A percentile compares a stretch with the other conserved stretches of the same genome.
Evolutionary conservation across 208 protist species (phyloP).

Genomic region (Crithidia mellificae): DNA sequence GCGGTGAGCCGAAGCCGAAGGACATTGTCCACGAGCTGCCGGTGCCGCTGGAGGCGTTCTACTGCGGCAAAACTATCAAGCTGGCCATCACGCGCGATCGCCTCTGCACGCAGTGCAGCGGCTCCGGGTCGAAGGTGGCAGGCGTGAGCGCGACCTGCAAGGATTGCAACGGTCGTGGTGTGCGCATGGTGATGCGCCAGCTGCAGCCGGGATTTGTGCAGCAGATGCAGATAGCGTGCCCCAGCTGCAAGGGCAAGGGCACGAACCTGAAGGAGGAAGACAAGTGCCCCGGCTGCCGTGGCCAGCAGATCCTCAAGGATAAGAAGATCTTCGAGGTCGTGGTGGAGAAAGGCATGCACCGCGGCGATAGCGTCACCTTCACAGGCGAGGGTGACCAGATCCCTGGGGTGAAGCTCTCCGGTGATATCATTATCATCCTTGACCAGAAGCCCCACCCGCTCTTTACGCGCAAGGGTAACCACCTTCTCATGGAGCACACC

Average conservation of each 20-base stretch:
- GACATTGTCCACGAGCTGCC: conserved; percentile 94
- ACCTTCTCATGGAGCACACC: conserved; percentile 94
- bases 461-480: conserved; percentile 94
- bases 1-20: conserved; percentile 94
- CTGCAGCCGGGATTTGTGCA: conserved; percentile 97
- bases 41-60: conserved; percentile 97
- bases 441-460: conserved; percentile 94
- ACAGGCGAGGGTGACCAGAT: conserved; percentile 96
- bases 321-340: conserved; percentile 97
- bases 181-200: conserved; percentile 92
- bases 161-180: conserved; percentile 93
- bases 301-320: conserved; percentile 95
- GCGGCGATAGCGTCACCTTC: conserved; percentile 96
- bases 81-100: conserved; percentile 92
- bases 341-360: conserved; percentile 97
- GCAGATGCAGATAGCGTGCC: conserved; percentile 95
- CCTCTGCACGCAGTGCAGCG: conserved; percentile 87
- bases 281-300: conserved; percentile 94
- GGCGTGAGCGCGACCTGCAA: conserved; percentile 86
- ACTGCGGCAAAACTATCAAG: conserved; percentile 97
- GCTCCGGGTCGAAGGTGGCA: conserved; percentile 78
- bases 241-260: conserved; percentile 93
- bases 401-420: conserved; percentile 91
- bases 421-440: conserved; percentile 98
- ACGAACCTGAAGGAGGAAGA: conserved; percentile 92